A percentile compares a stretch with the other conserved stretches of the same genome.
Evolutionary conservation across 257 asterid genomes (phyloP).

Genomic region (Capsicum chinense): DNA sequence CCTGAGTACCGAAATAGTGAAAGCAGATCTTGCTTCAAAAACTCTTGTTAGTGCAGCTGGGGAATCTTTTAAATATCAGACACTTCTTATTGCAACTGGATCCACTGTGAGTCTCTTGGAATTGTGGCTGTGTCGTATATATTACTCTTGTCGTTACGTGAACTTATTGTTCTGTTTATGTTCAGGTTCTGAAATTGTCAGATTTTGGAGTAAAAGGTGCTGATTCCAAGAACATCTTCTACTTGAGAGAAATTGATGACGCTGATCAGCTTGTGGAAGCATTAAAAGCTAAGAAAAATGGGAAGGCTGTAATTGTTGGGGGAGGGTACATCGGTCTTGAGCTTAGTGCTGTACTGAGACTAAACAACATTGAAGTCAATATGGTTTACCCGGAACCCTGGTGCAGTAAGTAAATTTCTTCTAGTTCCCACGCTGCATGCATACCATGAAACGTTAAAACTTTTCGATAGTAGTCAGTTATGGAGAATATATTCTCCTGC

Average conservation of each 20-base stretch:
- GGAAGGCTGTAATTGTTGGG: constrained; percentile 89
- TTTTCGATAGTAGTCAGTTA: not conserved
- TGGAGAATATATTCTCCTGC: not conserved
- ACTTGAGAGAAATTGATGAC: constrained; percentile 86
- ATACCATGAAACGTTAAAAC: not conserved
- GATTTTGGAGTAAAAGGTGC: constrained; percentile 91
- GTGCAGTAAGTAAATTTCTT: constrained; percentile 80
- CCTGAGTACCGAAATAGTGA: constrained; percentile 82
- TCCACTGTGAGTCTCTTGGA: constrained; percentile 58
- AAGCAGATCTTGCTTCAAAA: constrained; percentile 85
- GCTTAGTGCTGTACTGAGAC: constrained; percentile 86
- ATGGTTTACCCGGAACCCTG: constrained; percentile 99
- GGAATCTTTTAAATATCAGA: constrained; percentile 61
- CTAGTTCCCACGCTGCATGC: not conserved
- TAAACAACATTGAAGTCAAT: constrained; percentile 72
- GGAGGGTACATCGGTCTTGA: constrained; percentile 98
- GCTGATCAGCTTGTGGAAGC: constrained; percentile 92
- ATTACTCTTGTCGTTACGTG: not conserved
- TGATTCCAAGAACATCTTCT: constrained; percentile 85
- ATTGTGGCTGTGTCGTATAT: not conserved
- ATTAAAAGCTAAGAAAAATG: constrained; percentile 72
- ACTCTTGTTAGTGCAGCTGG: constrained; percentile 74
- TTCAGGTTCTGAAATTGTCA: constrained; percentile 73
- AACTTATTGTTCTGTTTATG: not conserved
- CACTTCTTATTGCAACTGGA: constrained; percentile 81